phyloP scores from a whole-genome alignment of 345 rosid species.

The Pugionium cornutum region DNA sequence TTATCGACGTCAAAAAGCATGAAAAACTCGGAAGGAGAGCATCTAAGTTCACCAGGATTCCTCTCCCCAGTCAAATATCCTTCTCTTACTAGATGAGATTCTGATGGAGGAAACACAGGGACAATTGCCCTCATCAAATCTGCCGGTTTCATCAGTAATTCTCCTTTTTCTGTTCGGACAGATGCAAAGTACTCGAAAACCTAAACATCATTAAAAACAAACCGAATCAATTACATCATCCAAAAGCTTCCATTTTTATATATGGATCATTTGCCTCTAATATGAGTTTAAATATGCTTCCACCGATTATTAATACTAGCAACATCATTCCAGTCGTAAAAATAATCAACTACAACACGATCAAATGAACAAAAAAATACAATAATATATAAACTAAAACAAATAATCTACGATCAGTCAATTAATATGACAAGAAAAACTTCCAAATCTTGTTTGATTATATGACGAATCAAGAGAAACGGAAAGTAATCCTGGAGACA shows the following conservation, averaged over 20 bases:
- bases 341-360: neutral
- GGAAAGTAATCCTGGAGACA: conserved; percentile 3
- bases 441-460: conserved; percentile 2
- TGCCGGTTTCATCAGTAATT: conserved; percentile 72
- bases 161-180: conserved; percentile 54
- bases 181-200: conserved; percentile 94
- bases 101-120: conserved; percentile 96
- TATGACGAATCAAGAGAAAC: neutral
- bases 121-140: conserved; percentile 94
- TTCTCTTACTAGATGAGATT: conserved; percentile 77
- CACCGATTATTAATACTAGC: neutral
- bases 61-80: conserved; percentile 92
- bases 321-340: neutral
- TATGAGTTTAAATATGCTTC: neutral
- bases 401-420: neutral
- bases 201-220: conserved; percentile 34
- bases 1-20: conserved; percentile 83
- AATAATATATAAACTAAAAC: neutral
- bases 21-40: conserved; percentile 76
- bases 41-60: conserved; percentile 74
- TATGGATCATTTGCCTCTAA: neutral
- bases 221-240: neutral
- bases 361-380: neutral
- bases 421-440: neutral
- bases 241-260: neutral